Evolutionary conservation across 176 grass and related monocot species (phyloP), one percentile per base, ranked within the genome.

Genomic region (Musa acuminata): DNA sequence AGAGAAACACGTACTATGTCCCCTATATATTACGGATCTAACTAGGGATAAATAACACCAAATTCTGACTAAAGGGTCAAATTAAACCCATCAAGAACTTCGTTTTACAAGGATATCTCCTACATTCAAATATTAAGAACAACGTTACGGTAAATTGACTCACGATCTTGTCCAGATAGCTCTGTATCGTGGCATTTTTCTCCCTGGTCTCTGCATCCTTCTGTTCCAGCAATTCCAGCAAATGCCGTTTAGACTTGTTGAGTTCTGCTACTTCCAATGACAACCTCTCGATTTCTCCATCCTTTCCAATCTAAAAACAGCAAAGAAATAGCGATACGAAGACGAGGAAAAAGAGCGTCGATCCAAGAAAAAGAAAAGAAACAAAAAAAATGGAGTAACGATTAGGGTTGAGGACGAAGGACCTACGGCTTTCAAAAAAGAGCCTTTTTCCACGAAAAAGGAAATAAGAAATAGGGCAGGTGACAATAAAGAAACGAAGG

Each of bases 81-180:
- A 57, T 13, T 17, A 57, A 57, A 6, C 4, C 35, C 35, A 43
- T 43, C 35, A 43, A 43, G 35, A 43, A 43, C 35, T 43, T 43
- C 35, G 35, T 43, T 43, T 43, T 43, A 5, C 35, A 13, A 10
- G 63, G 11, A 13, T 22, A 27, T 53, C 9, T 52, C 25, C n/a
- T 3, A 14, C 26, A 72, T 22, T 62, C 55, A 13, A 1, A 58
- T 35, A 62, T 22, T 9, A 11, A 50, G 7, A 21, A 63, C 8
- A 23, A 64, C 11, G 9, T 2, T 21, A 10, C 43, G 35, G 9
- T 7, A 67, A 16, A 8, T 49, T 6, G 17, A 68, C 88, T 99
- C 75, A 99, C 95, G 20, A 99, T 99, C 77, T 94, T 99, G 62
- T 99, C 78, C 13, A 89, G 74, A 84, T 99, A 99, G 78, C 82